These are phyloP conservation scores for Fusarium sp. DNA, from an alignment of 2,329 filamentous ascomycete genomes.

Conservation along the genomic window DNA sequence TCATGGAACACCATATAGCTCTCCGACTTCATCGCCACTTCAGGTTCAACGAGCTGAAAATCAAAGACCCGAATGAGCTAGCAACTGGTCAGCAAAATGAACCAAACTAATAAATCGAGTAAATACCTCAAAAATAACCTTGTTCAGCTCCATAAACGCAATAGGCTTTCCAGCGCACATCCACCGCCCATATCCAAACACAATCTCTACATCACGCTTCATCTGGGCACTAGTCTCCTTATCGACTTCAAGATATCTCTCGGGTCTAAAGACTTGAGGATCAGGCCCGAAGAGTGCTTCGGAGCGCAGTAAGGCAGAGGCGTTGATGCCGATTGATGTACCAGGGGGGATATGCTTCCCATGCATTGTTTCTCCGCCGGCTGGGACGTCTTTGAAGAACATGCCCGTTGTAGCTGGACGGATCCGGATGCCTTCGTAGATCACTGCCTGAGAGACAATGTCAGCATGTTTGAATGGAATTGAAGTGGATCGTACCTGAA, in stretches of 20 bases:
- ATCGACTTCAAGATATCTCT: constrained; percentile 1
- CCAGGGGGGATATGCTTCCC: not conserved
- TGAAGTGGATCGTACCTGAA: accelerated
- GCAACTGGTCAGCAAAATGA: not conserved
- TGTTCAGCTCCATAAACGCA: not conserved
- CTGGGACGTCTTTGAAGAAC: constrained; percentile 1
- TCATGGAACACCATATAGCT: not conserved
- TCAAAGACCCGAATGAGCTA: not conserved
- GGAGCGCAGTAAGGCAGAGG: accelerated
- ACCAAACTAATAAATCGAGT: no score
- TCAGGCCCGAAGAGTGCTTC: not conserved
- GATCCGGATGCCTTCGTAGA: not conserved
- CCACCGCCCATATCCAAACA: constrained; percentile 4
- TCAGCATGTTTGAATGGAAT: accelerated
- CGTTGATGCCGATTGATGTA: not conserved
- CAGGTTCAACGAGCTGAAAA: not conserved
- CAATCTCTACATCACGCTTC: not conserved
- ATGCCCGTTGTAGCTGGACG: not conserved
- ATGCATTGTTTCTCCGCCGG: not conserved
- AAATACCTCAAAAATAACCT: not conserved
- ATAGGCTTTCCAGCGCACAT: not conserved
- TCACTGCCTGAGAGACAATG: not conserved
- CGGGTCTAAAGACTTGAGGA: not conserved
- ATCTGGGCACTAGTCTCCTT: not conserved
- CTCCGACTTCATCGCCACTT: not conserved